Conservation (phyloP, 495 filamentous ascomycete species). For the Penicillium parvum region DNA sequence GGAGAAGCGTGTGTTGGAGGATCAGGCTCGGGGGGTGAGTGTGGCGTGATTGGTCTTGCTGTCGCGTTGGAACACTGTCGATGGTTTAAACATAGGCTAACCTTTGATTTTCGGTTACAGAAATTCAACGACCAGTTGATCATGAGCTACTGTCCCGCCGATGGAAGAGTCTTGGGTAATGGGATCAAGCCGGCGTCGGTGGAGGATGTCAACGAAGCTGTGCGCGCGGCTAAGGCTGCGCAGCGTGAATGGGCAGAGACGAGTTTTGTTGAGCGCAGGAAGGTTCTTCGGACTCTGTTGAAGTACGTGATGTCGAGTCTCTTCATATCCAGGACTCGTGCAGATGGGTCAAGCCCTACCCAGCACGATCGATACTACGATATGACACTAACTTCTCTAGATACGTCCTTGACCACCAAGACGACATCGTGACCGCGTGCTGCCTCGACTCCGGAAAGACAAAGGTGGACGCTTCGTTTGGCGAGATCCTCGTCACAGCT, state of each 20-base stretch:
- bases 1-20: slow-evolving; percentile 44
- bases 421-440: slow-evolving; percentile 76
- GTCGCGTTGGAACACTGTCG: neutral
- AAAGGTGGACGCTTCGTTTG: slow-evolving; percentile 85
- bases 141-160: slow-evolving; percentile 81
- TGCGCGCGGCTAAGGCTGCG: slow-evolving; percentile 67
- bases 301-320: slow-evolving; percentile 52
- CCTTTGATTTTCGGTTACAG: slow-evolving; percentile 10
- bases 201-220: slow-evolving; percentile 74
- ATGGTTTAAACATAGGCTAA: neutral
- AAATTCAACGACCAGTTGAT: slow-evolving; percentile 42
- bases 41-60: neutral
- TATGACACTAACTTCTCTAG: slow-evolving; percentile 26
- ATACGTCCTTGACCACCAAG: slow-evolving; percentile 83
- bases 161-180: slow-evolving; percentile 73
- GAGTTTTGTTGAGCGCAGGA: slow-evolving; percentile 69
- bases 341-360: neutral
- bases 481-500: slow-evolving; percentile 87
- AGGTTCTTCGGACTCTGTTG: slow-evolving; percentile 75
- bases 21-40: slow-evolving; percentile 40
- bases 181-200: slow-evolving; percentile 70
- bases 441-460: slow-evolving; percentile 98
- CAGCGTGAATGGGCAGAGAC: slow-evolving; percentile 80
- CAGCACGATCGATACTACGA: neutral
- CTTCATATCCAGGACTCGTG: neutral